These are phyloP conservation scores for Trypethelium eluteriae DNA, from an alignment of 495 filamentous ascomycete genomes.

Conservation along the genomic window DNA sequence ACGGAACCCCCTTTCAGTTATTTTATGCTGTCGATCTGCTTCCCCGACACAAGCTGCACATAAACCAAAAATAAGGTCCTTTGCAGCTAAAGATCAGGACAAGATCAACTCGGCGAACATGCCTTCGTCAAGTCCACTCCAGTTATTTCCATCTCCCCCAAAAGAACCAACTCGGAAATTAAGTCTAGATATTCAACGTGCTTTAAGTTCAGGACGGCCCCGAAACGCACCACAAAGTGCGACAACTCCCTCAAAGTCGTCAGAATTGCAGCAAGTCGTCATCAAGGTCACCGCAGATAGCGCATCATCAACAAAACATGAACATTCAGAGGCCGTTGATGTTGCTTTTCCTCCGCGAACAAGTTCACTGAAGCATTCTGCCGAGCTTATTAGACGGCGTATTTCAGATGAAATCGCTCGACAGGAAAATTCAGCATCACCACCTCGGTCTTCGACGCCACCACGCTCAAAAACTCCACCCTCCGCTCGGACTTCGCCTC, in stretches of 20 bases:
- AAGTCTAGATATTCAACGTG: constrained; percentile 7
- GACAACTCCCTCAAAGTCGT: not conserved
- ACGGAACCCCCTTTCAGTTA: not conserved
- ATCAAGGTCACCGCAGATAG: constrained; percentile 11
- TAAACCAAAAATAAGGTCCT: not conserved
- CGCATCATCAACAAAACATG: not conserved
- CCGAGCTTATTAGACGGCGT: constrained; percentile 5
- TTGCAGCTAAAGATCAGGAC: not conserved
- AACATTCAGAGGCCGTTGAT: not conserved
- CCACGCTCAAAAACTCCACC: constrained; percentile 1
- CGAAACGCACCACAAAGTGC: constrained; percentile 1
- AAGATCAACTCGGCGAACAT: not conserved
- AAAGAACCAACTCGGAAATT: constrained; percentile 9
- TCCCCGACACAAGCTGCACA: not conserved
- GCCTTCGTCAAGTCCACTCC: constrained; percentile 10
- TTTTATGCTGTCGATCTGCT: constrained; percentile 11
- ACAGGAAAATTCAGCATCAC: not conserved
- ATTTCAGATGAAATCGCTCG: constrained; percentile 6
- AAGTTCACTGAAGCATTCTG: constrained; percentile 10
- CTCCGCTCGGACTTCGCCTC: not conserved
- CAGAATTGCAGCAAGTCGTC: constrained; percentile 4
- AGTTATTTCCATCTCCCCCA: constrained; percentile 5
- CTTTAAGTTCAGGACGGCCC: constrained; percentile 3
- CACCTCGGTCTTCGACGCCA: constrained; percentile 1
- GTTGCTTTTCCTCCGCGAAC: not conserved